A percentile compares a stretch with the other conserved stretches of the same genome.
Evolutionary conservation across 352 stramenopile genomes (phyloP).

Genomic region (Peronospora farinosa): DNA sequence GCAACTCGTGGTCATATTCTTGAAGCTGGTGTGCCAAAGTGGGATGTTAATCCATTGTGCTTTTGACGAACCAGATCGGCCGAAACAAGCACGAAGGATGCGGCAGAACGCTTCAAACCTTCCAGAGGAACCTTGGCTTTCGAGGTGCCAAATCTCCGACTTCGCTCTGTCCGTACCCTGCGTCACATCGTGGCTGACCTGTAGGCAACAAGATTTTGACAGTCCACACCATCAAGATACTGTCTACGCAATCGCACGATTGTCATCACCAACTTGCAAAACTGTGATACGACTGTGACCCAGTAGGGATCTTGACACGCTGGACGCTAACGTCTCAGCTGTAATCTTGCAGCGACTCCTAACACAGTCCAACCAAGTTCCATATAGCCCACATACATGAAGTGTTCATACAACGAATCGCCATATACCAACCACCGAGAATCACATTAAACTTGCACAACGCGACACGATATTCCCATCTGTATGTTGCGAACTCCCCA

Average conservation of each 20-base stretch:
- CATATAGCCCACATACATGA: constrained; percentile 55
- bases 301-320: constrained; percentile 16
- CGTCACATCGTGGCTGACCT: constrained; percentile 63
- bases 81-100: constrained; percentile 28
- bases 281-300: constrained; percentile 36
- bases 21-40: constrained; percentile 4
- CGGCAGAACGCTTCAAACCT: constrained; percentile 7
- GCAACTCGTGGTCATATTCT: constrained; percentile 18
- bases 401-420: constrained; percentile 62
- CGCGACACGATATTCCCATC: constrained; percentile 27
- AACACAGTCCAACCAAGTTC: constrained; percentile 26
- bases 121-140: constrained; percentile 20
- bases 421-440: constrained; percentile 49
- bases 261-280: constrained; percentile 38
- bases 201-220: constrained; percentile 57
- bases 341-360: constrained; percentile 1
- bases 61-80: neutral
- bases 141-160: constrained; percentile 45
- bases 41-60: constrained; percentile 5
- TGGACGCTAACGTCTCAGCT: neutral
- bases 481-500: constrained; percentile 19
- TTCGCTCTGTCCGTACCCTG: constrained; percentile 58
- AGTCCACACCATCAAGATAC: constrained; percentile 55
- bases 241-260: constrained; percentile 58
- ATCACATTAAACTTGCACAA: constrained; percentile 35